Percentiles rank a stretch among this genome's conserved stretches.
Conservation (phyloP, 2,329 filamentous ascomycete species). For the Stemphylium beticola region DNA sequence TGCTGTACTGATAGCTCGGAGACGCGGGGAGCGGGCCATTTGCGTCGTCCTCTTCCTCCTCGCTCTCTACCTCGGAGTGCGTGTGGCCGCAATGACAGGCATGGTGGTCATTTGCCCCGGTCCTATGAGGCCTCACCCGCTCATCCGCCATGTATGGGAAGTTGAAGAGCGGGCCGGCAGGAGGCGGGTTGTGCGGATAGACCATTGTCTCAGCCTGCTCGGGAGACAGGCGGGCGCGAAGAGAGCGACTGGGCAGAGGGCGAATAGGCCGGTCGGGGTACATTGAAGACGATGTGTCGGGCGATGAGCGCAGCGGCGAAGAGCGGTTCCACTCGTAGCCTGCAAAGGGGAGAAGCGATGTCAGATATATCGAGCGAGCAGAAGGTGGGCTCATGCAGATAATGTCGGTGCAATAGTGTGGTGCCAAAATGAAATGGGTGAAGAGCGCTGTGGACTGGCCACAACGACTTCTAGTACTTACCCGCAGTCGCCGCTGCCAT, state of each 20-base stretch:
- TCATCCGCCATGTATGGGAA: conserved; percentile 60
- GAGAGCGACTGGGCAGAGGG: conserved; percentile 84
- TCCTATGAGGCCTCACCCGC: conserved; percentile 38
- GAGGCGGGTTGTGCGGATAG: conserved; percentile 78
- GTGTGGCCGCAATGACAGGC: conserved; percentile 55
- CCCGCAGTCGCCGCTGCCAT: conserved; percentile 52
- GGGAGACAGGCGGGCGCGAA: conserved; percentile 85
- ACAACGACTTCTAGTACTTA: conserved; percentile 40
- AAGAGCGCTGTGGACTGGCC: conserved; percentile 28
- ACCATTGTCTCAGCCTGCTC: conserved; percentile 82
- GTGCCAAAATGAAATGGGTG: conserved; percentile 30
- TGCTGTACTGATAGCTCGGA: conserved; percentile 48
- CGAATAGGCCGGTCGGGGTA: conserved; percentile 92
- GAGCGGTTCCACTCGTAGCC: conserved; percentile 52
- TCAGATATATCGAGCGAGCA: conserved; percentile 42
- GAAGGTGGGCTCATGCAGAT: conserved; percentile 27
- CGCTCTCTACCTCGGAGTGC: conserved; percentile 62
- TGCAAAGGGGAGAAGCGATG: conserved; percentile 42
- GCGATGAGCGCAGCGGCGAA: conserved; percentile 50
- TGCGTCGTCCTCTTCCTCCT: conserved; percentile 61
- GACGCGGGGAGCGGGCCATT: conserved; percentile 49
- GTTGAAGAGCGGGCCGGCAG: conserved; percentile 76
- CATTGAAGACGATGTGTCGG: conserved; percentile 78
- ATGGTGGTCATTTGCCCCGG: conserved; percentile 61
- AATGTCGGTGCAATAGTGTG: conserved; percentile 15